phyloP scores from a whole-genome alignment of 495 filamentous ascomycete species.

The Aspergillus panamensis region DNA sequence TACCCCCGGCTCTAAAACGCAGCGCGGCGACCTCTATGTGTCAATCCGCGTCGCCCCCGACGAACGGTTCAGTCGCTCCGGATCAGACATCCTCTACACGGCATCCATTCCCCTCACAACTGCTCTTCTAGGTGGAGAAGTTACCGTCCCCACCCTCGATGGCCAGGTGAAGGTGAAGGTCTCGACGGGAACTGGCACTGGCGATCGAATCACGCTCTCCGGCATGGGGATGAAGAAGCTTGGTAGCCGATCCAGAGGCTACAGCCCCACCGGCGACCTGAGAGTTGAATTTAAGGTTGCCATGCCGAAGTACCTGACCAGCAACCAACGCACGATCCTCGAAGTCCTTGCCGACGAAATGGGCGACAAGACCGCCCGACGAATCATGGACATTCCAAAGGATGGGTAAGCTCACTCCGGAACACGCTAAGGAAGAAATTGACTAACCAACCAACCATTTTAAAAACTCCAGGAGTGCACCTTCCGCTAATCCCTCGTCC shows the following conservation, averaged over 20 bases:
- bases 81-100: constrained; percentile 88
- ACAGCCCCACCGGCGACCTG: constrained; percentile 65
- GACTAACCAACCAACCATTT: background rate
- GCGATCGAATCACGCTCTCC: constrained; percentile 79
- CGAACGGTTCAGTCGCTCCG: constrained; percentile 76
- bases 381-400: constrained; percentile 73
- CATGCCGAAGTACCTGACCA: constrained; percentile 89
- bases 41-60: constrained; percentile 79
- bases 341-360: constrained; percentile 97
- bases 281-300: constrained; percentile 90
- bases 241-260: constrained; percentile 47
- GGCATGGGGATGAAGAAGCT: constrained; percentile 93
- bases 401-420: constrained; percentile 37
- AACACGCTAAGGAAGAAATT: background rate
- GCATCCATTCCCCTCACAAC: constrained; percentile 89
- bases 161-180: constrained; percentile 86
- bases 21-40: constrained; percentile 83
- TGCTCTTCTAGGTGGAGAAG: constrained; percentile 85
- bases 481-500: constrained; percentile 9
- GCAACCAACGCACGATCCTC: constrained; percentile 84
- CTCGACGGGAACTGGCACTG: constrained; percentile 83
- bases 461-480: constrained; percentile 9
- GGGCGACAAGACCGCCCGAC: constrained; percentile 82
- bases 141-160: constrained; percentile 84
- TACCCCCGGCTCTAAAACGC: constrained; percentile 53